Percentiles rank a stretch among this genome's conserved stretches.
These are phyloP conservation scores for Nitzschia inconspicua DNA, from an alignment of 108 stramenopile species.

Conservation along the genomic window DNA sequence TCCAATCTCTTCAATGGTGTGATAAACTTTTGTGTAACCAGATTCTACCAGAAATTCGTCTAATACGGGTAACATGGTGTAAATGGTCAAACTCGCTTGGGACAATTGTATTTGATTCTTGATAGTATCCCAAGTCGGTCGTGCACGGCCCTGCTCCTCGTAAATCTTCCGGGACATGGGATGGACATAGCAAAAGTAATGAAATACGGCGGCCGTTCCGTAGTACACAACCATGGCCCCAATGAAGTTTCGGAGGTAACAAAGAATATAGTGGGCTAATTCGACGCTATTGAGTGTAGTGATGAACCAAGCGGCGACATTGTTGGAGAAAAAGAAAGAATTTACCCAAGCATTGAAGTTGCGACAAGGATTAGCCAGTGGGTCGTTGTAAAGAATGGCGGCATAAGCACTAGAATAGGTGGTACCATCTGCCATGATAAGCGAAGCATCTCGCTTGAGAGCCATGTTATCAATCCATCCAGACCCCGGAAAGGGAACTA, in stretches of 20 bases:
- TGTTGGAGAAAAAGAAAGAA: conserved; percentile 43
- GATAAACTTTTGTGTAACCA: conserved; percentile 67
- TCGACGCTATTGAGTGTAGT: conserved; percentile 22
- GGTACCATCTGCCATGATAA: conserved; percentile 21
- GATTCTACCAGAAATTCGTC: conserved; percentile 80
- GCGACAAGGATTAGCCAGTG: conserved; percentile 41
- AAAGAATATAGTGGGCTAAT: conserved; percentile 50
- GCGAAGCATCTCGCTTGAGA: conserved; percentile 3
- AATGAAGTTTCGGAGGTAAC: conserved; percentile 67
- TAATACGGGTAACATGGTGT: conserved; percentile 73
- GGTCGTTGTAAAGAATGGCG: conserved; percentile 41
- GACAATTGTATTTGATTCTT: conserved; percentile 78
- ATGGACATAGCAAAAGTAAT: conserved; percentile 64
- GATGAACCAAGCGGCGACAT: conserved; percentile 21
- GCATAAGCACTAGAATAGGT: conserved; percentile 47
- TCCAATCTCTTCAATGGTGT: conserved; percentile 73
- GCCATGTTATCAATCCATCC: conserved; percentile 52
- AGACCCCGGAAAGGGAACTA: conserved; percentile 54
- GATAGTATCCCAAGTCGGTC: conserved; percentile 53
- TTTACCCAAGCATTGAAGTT: conserved; percentile 71
- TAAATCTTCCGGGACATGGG: conserved; percentile 41
- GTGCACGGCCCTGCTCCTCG: conserved; percentile 24
- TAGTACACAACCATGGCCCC: conserved; percentile 61
- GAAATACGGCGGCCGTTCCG: conserved; percentile 51
- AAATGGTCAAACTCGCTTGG: conserved; percentile 62